Conservation (phyloP, 108 stramenopile species). For the Cyclotella sp. region DNA sequence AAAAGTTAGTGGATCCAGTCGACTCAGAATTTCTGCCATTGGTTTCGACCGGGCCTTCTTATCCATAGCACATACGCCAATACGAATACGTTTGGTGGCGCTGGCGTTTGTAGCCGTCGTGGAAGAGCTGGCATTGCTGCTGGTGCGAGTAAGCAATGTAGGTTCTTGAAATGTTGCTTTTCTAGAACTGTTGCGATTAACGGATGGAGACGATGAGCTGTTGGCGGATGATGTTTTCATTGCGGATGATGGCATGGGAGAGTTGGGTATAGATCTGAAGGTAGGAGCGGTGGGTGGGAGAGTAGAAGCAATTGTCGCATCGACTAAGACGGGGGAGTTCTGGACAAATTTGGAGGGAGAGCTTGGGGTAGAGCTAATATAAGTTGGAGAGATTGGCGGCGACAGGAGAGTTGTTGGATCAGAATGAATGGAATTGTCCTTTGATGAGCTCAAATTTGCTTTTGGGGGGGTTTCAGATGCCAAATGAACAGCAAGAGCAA, state of each 20-base stretch:
- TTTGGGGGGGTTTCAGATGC: constrained; percentile 6
- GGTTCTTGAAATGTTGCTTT: constrained; percentile 39
- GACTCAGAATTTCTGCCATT: constrained; percentile 95
- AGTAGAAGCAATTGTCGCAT: background rate
- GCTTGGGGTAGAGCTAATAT: background rate
- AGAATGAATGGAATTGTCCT: background rate
- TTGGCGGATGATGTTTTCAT: constrained; percentile 7
- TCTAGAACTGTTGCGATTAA: constrained; percentile 9
- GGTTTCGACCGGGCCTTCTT: constrained; percentile 95
- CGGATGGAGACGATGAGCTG: background rate
- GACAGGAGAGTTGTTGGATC: background rate
- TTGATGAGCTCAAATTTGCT: background rate
- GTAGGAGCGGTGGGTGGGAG: background rate
- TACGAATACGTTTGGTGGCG: constrained; percentile 63
- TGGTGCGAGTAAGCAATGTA: constrained; percentile 22
- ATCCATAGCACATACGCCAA: constrained; percentile 99
- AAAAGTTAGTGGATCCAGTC: constrained; percentile 80
- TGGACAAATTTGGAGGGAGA: background rate
- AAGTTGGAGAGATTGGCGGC: background rate
- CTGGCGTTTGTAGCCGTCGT: constrained; percentile 16
- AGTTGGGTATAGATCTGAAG: constrained; percentile 8
- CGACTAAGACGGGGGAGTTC: background rate
- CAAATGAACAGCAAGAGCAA: constrained; percentile 2
- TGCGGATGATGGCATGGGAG: constrained; percentile 24
- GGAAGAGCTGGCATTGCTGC: constrained; percentile 29